These are phyloP conservation scores for Cladosporium sphaerospermum DNA, from an alignment of 2,329 filamentous ascomycete species.

Conservation along the genomic window DNA sequence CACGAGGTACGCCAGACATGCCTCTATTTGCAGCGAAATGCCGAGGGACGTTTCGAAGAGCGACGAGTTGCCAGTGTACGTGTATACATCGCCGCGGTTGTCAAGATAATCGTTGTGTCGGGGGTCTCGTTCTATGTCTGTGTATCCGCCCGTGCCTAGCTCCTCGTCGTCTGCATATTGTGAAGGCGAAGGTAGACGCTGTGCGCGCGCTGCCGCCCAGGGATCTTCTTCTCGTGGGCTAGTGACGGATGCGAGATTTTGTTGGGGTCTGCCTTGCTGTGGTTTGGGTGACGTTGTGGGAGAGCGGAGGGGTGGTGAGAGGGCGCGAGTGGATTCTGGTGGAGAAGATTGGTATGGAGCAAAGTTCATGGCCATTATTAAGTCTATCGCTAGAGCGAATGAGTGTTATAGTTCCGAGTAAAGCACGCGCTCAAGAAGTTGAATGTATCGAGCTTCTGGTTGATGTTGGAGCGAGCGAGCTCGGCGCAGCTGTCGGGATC, in stretches of 20 bases:
- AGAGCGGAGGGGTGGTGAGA: constrained; percentile 61
- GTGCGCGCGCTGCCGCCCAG: constrained; percentile 36
- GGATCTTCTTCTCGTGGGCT: constrained; percentile 29
- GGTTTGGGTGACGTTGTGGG: constrained; percentile 45
- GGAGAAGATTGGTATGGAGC: constrained; percentile 93
- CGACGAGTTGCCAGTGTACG: constrained; percentile 43
- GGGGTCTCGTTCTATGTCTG: constrained; percentile 26
- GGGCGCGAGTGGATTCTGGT: constrained; percentile 73
- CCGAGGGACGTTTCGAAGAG: constrained; percentile 84
- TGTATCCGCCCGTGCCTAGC: constrained; percentile 14
- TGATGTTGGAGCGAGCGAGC: too few species aligned
- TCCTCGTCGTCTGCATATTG: constrained; percentile 25
- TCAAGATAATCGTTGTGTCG: constrained; percentile 26
- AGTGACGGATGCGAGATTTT: constrained; percentile 25
- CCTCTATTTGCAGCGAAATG: constrained; percentile 81
- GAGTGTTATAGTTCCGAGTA: too few species aligned
- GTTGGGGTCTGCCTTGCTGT: constrained; percentile 18
- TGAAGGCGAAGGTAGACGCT: constrained; percentile 33
- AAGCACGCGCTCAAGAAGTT: too few species aligned
- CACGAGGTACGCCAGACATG: constrained; percentile 78
- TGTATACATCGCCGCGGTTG: constrained; percentile 14
- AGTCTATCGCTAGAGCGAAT: not conserved
- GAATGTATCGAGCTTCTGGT: too few species aligned
- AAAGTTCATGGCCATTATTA: constrained; percentile 66
- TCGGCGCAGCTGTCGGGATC: too few species aligned